Percentiles rank a stretch among this genome's conserved stretches.
These are phyloP conservation scores for Pyrenula massariospora DNA, from an alignment of 495 filamentous ascomycete species.

Conservation along the genomic window DNA sequence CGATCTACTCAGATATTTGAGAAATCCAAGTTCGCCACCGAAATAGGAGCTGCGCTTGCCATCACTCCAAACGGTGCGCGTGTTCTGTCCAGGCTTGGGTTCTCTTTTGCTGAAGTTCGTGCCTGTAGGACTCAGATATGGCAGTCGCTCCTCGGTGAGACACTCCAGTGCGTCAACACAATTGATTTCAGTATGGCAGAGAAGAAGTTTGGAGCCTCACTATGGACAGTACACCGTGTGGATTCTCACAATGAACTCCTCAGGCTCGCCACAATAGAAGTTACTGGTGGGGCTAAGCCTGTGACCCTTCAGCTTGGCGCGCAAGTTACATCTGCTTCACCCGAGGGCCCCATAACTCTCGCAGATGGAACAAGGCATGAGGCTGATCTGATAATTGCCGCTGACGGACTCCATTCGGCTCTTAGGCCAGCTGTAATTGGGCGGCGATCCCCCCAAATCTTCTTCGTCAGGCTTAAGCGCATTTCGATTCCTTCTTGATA, in stretches of 20 bases:
- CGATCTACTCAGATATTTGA: constrained; percentile 6
- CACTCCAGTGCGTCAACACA: constrained; percentile 11
- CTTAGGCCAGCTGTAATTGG: constrained; percentile 14
- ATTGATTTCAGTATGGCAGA: constrained; percentile 7
- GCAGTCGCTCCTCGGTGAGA: constrained; percentile 13
- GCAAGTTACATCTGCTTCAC: constrained; percentile 14
- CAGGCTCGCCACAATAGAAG: constrained; percentile 14
- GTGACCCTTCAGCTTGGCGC: constrained; percentile 14
- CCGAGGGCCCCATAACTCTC: constrained; percentile 22
- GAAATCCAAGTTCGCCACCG: constrained; percentile 15
- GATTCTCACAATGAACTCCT: constrained; percentile 36
- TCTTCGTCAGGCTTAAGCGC: constrained; percentile 6
- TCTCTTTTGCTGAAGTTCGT: constrained; percentile 21
- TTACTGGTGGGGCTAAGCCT: constrained; percentile 9
- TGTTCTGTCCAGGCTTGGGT: constrained; percentile 23
- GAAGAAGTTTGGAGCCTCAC: constrained; percentile 3
- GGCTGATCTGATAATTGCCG: constrained; percentile 34
- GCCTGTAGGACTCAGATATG: constrained; percentile 8
- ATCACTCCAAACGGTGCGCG: constrained; percentile 29
- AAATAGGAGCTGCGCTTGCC: constrained; percentile 36
- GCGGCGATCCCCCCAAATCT: constrained; percentile 3
- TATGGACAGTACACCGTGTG: constrained; percentile 33
- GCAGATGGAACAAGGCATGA: constrained; percentile 15
- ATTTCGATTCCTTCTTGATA: constrained; percentile 26
- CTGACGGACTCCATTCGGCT: constrained; percentile 36